Percentiles rank a stretch among this genome's conserved stretches.
Conservation (phyloP, 2,329 filamentous ascomycete genomes). For the Hymenoscyphus infarciens region DNA sequence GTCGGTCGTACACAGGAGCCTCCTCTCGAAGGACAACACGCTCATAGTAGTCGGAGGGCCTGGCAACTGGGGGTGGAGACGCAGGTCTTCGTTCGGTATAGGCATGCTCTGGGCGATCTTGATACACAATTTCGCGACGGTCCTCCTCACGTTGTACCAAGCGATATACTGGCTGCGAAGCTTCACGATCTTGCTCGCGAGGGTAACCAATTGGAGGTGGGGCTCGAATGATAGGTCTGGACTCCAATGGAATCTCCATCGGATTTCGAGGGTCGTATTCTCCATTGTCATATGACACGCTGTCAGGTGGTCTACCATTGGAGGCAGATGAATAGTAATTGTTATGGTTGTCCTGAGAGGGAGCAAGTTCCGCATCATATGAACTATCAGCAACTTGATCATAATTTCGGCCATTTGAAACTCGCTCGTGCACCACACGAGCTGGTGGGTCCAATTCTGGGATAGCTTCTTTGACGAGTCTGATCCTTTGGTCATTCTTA, state of each 20-base stretch:
- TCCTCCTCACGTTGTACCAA: conserved; percentile 16
- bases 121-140: conserved; percentile 14
- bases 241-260: conserved; percentile 20
- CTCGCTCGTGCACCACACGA: conserved; percentile 3
- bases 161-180: conserved; percentile 7
- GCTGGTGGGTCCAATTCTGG: conserved; percentile 39
- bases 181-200: conserved; percentile 9
- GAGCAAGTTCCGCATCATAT: conserved; percentile 23
- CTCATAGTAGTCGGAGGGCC: conserved; percentile 17
- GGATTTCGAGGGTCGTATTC: conserved; percentile 30
- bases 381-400: conserved; percentile 12
- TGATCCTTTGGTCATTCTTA: conserved; percentile 54
- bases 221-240: conserved; percentile 11
- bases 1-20: conserved; percentile 21
- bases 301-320: conserved; percentile 14
- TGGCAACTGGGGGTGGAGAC: conserved; percentile 14
- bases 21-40: conserved; percentile 24
- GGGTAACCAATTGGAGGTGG: conserved; percentile 5
- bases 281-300: conserved; percentile 20
- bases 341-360: conserved; percentile 33
- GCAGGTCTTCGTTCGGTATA: conserved; percentile 18
- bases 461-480: conserved; percentile 48
- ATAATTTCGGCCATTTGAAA: conserved; percentile 7
- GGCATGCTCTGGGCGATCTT: conserved; percentile 10
- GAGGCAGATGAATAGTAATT: conserved; percentile 29